Base-by-base conservation (phyloP, 202 grass and related monocot species). In the Musa balbisiana region DNA sequence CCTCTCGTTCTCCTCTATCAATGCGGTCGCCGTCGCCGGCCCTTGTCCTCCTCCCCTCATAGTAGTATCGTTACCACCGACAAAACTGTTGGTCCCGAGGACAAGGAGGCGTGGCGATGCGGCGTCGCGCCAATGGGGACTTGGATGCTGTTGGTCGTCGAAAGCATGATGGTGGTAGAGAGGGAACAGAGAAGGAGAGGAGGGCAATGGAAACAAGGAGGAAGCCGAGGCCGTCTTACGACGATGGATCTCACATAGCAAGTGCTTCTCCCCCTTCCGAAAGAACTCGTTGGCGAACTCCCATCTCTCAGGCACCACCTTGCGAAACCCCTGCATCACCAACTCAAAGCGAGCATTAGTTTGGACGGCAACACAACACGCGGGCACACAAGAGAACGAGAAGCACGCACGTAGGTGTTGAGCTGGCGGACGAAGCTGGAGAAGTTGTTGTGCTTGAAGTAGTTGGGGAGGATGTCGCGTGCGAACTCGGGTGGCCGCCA, bases 401-500 rank as follows among this genome's bases (percentile, higher is more conserved):
- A 43, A 43, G 8, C 20, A 83, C 88, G 82, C 62, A 99, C 96
- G 89, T 99, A 99, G 67, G 96, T 99, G 82, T 99, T 99, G 78
- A 99, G 96, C 83, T 99, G 96, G 78, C 96, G 96, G 68, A 99
- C 96, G 75, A 99, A 99, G 43, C 91, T 95, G 10, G 96, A 99
- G 87, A 99, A 99, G 87, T 99, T 99, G 78, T 95, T 99, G 80
- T 99, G 96, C 87, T 99, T 99, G 96, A 99, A 99, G 85, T 82
- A 95, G 76, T 88, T 95, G 69, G 96, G 96, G 16, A 99, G 91
- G 76, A 99, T 84, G 78, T 99, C 96, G 11, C 91, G 91, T 0
- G 91, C 96, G 80, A 99, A 99, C 91, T 99, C 96, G 9, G 91
- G 87, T 65, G 96, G 96, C 8, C 96, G 85, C 91, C 91, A 99